phyloP scores from a whole-genome alignment of 2,329 filamentous ascomycete genomes.

The Leptographium radiaticola region DNA sequence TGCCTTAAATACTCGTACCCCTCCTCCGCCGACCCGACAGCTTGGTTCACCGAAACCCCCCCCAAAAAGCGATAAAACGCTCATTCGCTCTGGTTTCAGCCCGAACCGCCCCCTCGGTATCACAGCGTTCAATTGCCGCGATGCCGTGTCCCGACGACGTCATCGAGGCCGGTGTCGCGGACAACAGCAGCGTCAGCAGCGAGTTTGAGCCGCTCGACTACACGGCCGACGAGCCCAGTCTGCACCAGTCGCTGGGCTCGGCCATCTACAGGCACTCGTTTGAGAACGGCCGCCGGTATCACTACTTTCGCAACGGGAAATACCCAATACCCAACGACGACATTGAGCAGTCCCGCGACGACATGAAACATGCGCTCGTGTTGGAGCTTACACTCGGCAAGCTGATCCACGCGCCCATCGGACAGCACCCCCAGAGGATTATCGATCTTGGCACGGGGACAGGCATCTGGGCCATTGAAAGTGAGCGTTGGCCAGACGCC shows the following conservation, averaged over 20 bases:
- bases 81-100: neutral
- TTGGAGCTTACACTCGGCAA: constrained; percentile 15
- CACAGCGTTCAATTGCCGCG: neutral
- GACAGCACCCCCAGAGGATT: constrained; percentile 4
- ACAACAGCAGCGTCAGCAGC: neutral
- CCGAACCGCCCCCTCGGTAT: neutral
- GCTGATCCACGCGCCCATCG: constrained; percentile 6
- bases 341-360: constrained; percentile 19
- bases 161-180: neutral
- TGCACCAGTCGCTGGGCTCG: constrained; percentile 3
- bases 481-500: neutral
- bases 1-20: neutral
- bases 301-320: constrained; percentile 15
- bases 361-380: constrained; percentile 20
- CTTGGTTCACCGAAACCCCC: neutral
- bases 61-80: neutral
- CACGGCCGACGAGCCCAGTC: neutral
- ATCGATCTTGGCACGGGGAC: constrained; percentile 8
- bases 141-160: neutral
- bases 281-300: constrained; percentile 13
- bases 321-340: constrained; percentile 17
- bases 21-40: constrained; percentile 1
- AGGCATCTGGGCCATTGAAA: constrained; percentile 22
- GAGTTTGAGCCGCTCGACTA: constrained; percentile 3
- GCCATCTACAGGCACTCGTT: constrained; percentile 8